phyloP scores from a whole-genome alignment of 1,284 basidiomycete genomes.

The Moniliella sp. region DNA sequence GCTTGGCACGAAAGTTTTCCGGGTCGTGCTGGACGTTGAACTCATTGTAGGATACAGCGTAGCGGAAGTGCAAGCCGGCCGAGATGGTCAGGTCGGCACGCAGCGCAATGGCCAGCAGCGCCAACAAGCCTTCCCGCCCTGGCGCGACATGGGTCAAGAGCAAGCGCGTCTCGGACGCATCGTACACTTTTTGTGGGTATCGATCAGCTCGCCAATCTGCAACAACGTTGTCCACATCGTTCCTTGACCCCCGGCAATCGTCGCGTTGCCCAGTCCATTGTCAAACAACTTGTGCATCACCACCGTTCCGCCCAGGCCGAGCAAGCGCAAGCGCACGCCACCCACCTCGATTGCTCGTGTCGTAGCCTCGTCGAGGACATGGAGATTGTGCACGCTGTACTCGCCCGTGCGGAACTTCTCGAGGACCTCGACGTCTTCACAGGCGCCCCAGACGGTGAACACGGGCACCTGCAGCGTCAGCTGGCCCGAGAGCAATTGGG shows the following conservation, averaged over 20 bases:
- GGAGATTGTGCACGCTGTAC: slow-evolving; percentile 53
- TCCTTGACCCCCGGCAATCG: slow-evolving; percentile 87
- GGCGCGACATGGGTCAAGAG: slow-evolving; percentile 79
- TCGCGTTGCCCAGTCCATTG: slow-evolving; percentile 77
- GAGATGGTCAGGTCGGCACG: slow-evolving; percentile 87
- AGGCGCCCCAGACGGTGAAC: slow-evolving; percentile 89
- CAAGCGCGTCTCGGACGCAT: slow-evolving; percentile 74
- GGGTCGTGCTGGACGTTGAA: slow-evolving; percentile 77
- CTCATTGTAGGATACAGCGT: slow-evolving; percentile 85
- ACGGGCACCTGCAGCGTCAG: slow-evolving; percentile 47
- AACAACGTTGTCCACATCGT: slow-evolving; percentile 97
- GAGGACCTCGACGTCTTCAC: slow-evolving; percentile 77
- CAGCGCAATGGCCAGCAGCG: slow-evolving; percentile 66
- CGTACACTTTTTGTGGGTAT: slow-evolving; percentile 77
- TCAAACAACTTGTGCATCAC: slow-evolving; percentile 93
- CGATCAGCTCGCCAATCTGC: slow-evolving; percentile 89
- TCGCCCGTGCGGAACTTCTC: slow-evolving; percentile 70
- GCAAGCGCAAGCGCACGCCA: slow-evolving; percentile 70
- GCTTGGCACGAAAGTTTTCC: slow-evolving; percentile 66
- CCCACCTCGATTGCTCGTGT: slow-evolving; percentile 73
- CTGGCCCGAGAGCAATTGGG: slow-evolving; percentile 56
- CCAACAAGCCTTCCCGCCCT: slow-evolving; percentile 73
- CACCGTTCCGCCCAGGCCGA: slow-evolving; percentile 83
- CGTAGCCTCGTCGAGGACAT: slow-evolving; percentile 79
- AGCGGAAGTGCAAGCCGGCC: slow-evolving; percentile 88